These are phyloP conservation scores for Bolboschoenoplectus hybrid DNA, from an alignment of 202 grass and related monocot genomes.

Conservation along the genomic window DNA sequence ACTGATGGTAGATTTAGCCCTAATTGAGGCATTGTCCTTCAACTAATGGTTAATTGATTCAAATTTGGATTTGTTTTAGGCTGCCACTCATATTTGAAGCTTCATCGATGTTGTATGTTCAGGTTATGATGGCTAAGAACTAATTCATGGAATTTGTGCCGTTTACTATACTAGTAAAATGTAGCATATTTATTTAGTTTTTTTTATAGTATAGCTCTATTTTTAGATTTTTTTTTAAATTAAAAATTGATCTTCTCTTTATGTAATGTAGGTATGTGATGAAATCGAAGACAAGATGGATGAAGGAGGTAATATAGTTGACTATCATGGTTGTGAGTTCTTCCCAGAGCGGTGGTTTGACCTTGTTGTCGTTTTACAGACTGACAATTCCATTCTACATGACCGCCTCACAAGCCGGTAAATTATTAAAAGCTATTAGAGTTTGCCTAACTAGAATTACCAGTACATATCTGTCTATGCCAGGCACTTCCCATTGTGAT, in stretches of 20 bases:
- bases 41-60: background rate
- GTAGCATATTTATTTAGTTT: background rate
- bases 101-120: background rate
- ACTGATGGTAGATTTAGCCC: background rate
- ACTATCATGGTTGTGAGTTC: constrained; percentile 96
- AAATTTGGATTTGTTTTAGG: background rate
- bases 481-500: background rate
- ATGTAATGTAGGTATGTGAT: constrained; percentile 65
- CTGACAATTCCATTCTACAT: constrained; percentile 89
- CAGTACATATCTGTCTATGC: background rate
- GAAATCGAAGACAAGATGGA: constrained; percentile 91
- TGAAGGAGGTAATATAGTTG: constrained; percentile 82
- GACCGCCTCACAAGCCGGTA: constrained; percentile 88
- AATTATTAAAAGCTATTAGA: background rate
- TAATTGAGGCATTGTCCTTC: background rate
- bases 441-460: background rate
- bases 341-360: constrained; percentile 98
- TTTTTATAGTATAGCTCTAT: too few species aligned
- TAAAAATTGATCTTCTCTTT: too few species aligned
- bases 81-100: background rate
- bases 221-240: too few species aligned
- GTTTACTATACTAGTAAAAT: background rate
- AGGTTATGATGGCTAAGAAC: background rate
- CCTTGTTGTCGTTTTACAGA: constrained; percentile 87
- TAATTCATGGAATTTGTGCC: background rate